Conservation (phyloP, 768 basidiomycete genomes). For the Termitomyces sp. region DNA sequence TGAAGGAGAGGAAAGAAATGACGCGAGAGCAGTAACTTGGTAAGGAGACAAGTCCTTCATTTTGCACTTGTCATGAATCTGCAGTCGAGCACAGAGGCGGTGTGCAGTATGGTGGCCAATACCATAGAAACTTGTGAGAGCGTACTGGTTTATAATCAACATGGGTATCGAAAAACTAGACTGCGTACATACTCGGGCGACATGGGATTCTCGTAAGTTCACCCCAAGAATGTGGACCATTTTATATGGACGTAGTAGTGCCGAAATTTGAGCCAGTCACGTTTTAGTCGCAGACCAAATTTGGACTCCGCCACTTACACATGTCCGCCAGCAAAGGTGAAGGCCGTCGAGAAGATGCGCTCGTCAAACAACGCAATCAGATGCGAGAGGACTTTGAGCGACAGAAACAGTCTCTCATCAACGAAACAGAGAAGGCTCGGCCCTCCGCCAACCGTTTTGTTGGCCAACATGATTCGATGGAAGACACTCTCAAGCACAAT, state of each 20-base stretch:
- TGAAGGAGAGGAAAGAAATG: conserved; percentile 88
- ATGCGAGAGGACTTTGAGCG: conserved; percentile 81
- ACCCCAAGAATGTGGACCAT: conserved; percentile 91
- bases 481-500: conserved; percentile 85
- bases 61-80: conserved; percentile 83
- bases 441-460: conserved; percentile 88
- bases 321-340: conserved; percentile 82
- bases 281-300: conserved; percentile 14
- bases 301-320: conserved; percentile 26
- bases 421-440: conserved; percentile 90
- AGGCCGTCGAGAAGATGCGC: conserved; percentile 82
- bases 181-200: conserved; percentile 60
- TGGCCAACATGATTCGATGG: conserved; percentile 91
- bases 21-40: conserved; percentile 89
- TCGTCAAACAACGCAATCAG: conserved; percentile 77
- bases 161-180: conserved; percentile 33
- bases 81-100: conserved; percentile 86
- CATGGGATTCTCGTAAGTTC: conserved; percentile 71
- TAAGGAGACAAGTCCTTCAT: conserved; percentile 79
- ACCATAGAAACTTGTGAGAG: conserved; percentile 89
- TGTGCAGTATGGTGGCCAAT: conserved; percentile 73
- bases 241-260: conserved; percentile 5
- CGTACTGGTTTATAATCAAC: conserved; percentile 54
- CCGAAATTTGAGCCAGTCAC: conserved; percentile 15
- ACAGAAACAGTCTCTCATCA: conserved; percentile 76